Percentiles rank a stretch among this genome's conserved stretches.
phyloP scores from a whole-genome alignment of 73 alveolate species.

The Paramecium primaurelia region DNA sequence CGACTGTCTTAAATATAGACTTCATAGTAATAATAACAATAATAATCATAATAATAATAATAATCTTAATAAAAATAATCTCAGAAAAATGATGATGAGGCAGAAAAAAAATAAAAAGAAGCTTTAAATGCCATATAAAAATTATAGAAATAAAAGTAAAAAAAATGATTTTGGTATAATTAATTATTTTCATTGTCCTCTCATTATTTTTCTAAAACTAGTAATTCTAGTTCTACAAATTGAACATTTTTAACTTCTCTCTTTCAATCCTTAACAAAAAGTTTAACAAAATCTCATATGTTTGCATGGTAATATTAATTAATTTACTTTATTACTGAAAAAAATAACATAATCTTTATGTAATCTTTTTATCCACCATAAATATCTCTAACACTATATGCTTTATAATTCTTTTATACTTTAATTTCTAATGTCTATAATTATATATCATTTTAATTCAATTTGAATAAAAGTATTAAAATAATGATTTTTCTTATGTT shows the following conservation, averaged over 20 bases:
- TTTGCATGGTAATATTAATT: slow-evolving; percentile 54
- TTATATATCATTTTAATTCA: too few relatives aligned
- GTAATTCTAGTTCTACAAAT: slow-evolving; percentile 37
- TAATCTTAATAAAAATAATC: neutral
- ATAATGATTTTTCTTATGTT: too few relatives aligned
- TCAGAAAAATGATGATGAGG: neutral
- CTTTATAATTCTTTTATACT: too few relatives aligned
- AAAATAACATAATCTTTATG: slow-evolving; percentile 52
- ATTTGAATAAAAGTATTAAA: too few relatives aligned
- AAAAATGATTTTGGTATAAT: neutral
- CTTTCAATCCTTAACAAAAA: slow-evolving; percentile 14
- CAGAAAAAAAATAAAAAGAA: slow-evolving; percentile 2
- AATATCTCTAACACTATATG: neutral
- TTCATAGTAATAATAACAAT: neutral
- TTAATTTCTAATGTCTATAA: too few relatives aligned
- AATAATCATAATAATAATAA: neutral
- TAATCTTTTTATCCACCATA: slow-evolving; percentile 15
- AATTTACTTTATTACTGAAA: slow-evolving; percentile 15
- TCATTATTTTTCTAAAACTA: neutral
- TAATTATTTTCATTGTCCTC: neutral
- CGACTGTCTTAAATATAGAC: neutral
- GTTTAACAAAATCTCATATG: slow-evolving; percentile 47
- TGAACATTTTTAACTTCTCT: slow-evolving; percentile 50
- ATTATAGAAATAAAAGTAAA: neutral
- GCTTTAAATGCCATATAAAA: slow-evolving; percentile 1